These are phyloP conservation scores for Termitomyces sp. DNA, from an alignment of 768 basidiomycete species.

Conservation along the genomic window DNA sequence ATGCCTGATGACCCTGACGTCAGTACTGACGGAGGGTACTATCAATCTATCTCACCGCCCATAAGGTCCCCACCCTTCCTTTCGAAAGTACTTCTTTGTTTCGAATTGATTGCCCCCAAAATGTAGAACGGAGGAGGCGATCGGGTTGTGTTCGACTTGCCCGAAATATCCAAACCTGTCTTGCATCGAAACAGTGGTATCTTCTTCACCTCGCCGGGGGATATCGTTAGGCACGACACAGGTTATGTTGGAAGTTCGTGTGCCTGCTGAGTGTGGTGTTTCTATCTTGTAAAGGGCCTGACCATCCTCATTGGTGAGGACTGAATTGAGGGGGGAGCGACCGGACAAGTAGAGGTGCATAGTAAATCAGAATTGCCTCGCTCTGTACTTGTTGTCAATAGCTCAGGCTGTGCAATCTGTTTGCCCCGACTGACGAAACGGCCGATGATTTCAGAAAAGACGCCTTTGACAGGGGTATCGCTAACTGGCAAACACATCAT, in stretches of 20 bases:
- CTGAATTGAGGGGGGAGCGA: constrained; percentile 16
- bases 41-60: constrained; percentile 15
- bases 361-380: background rate
- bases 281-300: constrained; percentile 23
- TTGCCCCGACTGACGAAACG: too few species aligned
- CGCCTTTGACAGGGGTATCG: too few species aligned
- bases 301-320: constrained; percentile 22
- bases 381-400: too few species aligned
- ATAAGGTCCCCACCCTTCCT: constrained; percentile 17
- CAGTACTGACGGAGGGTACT: background rate
- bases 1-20: constrained; percentile 10
- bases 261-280: constrained; percentile 2
- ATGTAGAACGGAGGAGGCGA: constrained; percentile 26
- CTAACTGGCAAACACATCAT: too few species aligned
- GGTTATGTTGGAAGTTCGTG: constrained; percentile 12
- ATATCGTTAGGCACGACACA: constrained; percentile 14
- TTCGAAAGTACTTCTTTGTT: constrained; percentile 26
- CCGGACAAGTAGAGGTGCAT: constrained; percentile 22
- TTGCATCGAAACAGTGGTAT: constrained; percentile 5
- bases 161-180: constrained; percentile 15
- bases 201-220: background rate
- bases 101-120: constrained; percentile 25
- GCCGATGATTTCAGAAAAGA: too few species aligned
- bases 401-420: too few species aligned
- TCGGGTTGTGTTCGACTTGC: constrained; percentile 6